These are phyloP conservation scores for Neopestalotiopsis sp. DNA, from an alignment of 2,329 filamentous ascomycete genomes.

Conservation along the genomic window DNA sequence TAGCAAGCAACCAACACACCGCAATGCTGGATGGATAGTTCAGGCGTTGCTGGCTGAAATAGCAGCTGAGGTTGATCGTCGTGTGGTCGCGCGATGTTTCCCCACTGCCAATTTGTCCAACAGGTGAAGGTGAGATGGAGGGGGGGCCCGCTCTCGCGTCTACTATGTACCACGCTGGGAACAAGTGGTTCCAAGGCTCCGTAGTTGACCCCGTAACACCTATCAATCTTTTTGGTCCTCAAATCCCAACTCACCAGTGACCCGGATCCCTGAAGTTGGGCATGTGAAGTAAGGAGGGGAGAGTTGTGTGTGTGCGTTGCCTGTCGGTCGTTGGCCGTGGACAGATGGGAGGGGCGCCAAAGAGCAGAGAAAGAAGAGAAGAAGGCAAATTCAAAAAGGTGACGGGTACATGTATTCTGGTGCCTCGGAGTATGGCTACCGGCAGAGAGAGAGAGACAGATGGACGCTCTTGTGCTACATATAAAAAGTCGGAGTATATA, in stretches of 20 bases:
- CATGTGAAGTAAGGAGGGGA: background rate
- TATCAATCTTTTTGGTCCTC: background rate
- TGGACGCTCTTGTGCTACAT: background rate
- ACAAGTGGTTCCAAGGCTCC: background rate
- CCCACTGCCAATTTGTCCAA: constrained; percentile 18
- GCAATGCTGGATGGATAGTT: background rate
- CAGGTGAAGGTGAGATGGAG: constrained; percentile 15
- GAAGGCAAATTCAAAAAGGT: background rate
- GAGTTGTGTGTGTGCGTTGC: background rate
- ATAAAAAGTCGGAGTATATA: background rate
- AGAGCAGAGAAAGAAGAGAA: background rate
- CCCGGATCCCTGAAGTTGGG: constrained; percentile 1
- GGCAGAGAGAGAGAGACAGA: background rate
- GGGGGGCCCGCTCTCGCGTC: constrained; percentile 11
- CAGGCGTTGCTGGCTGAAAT: background rate
- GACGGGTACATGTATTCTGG: background rate
- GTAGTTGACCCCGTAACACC: background rate
- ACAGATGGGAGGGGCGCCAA: background rate
- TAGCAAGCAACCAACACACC: background rate
- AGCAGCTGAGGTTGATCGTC: constrained; percentile 18
- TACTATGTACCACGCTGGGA: background rate
- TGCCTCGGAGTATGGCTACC: background rate
- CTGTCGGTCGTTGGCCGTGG: background rate
- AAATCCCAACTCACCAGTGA: background rate
- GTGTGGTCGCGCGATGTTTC: constrained; percentile 16